Conservation (phyloP, 192 early-diverging fungal genomes). For the Coemansia sp. region DNA sequence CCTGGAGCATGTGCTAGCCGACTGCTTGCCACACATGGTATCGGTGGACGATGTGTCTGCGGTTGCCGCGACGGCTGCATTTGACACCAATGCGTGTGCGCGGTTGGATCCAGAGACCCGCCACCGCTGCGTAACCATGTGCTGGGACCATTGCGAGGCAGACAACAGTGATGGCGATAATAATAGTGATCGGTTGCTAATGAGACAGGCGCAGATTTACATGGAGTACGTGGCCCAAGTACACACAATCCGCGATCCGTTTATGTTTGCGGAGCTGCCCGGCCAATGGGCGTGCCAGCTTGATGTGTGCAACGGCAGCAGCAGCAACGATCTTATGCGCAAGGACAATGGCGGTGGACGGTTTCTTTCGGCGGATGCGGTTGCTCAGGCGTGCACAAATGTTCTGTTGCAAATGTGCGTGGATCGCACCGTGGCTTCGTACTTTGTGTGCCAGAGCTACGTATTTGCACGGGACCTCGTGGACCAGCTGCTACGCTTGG, state of each 20-base stretch:
- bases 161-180: neutral
- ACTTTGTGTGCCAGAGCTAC: slow-evolving; percentile 34
- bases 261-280: slow-evolving; percentile 25
- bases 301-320: neutral
- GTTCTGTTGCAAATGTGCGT: slow-evolving; percentile 21
- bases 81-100: slow-evolving; percentile 6
- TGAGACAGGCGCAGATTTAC: slow-evolving; percentile 3
- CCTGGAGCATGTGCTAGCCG: neutral
- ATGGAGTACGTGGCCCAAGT: slow-evolving; percentile 13
- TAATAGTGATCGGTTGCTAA: neutral
- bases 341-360: neutral
- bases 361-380: neutral
- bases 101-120: slow-evolving; percentile 12
- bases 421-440: slow-evolving; percentile 9
- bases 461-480: slow-evolving; percentile 7
- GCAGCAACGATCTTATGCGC: neutral
- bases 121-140: slow-evolving; percentile 5
- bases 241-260: slow-evolving; percentile 26
- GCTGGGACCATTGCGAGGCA: neutral
- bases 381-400: neutral
- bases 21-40: neutral
- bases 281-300: slow-evolving; percentile 12
- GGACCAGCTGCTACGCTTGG: neutral
- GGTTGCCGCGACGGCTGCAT: slow-evolving; percentile 13
- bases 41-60: slow-evolving; percentile 8